Conservation (phyloP, 495 filamentous ascomycete genomes). For the Bacidia rubella region DNA sequence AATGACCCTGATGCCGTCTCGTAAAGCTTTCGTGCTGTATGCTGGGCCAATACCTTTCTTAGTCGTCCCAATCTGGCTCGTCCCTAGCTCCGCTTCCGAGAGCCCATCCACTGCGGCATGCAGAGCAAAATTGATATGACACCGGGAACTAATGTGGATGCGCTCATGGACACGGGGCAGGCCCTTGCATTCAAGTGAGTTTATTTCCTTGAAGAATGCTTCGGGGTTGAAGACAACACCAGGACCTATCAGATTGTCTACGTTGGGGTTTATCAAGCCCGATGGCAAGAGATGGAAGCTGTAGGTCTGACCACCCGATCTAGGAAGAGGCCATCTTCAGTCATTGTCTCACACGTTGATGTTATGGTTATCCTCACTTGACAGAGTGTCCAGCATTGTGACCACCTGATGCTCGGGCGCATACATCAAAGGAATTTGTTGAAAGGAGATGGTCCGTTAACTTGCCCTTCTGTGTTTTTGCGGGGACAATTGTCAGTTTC, state of each 20-base stretch:
- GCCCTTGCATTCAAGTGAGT: constrained; percentile 55
- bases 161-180: constrained; percentile 49
- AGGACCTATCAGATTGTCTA: constrained; percentile 73
- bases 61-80: constrained; percentile 37
- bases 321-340: constrained; percentile 43
- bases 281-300: constrained; percentile 60
- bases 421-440: no score
- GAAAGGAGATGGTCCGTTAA: no score
- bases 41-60: constrained; percentile 63
- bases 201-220: constrained; percentile 77
- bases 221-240: constrained; percentile 57
- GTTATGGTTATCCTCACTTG: neutral
- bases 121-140: constrained; percentile 73
- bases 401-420: constrained; percentile 50
- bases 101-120: constrained; percentile 72
- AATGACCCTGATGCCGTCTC: constrained; percentile 59
- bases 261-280: constrained; percentile 58
- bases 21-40: constrained; percentile 67
- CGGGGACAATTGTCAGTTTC: no score
- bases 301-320: no score
- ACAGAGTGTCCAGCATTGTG: constrained; percentile 50
- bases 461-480: no score
- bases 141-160: constrained; percentile 68
- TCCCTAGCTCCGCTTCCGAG: constrained; percentile 61
- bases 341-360: no score